A percentile compares a stretch with the other conserved stretches of the same genome.
These are phyloP conservation scores for Phaeotremella skinneri DNA, from an alignment of 768 basidiomycete species.

Conservation along the genomic window DNA sequence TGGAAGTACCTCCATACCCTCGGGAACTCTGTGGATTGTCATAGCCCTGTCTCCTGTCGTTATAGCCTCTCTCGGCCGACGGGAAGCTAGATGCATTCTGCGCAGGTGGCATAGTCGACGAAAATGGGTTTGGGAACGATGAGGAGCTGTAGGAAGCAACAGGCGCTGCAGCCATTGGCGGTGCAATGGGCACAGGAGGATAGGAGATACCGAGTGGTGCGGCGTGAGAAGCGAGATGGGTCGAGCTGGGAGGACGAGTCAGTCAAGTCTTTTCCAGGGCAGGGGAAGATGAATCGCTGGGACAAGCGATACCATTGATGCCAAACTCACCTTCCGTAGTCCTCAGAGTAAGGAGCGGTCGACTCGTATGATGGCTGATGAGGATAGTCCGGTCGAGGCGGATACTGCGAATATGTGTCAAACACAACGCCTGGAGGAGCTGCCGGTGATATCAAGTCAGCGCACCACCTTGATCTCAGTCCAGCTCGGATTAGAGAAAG, in stretches of 20 bases:
- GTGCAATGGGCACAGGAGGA: slow-evolving; percentile 27
- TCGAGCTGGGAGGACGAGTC: slow-evolving; percentile 24
- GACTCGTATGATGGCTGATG: slow-evolving; percentile 4
- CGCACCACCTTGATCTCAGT: neutral
- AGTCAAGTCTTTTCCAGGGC: too few relatives aligned
- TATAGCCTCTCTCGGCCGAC: neutral
- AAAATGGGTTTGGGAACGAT: neutral
- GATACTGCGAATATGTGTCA: slow-evolving; percentile 26
- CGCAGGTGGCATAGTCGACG: neutral
- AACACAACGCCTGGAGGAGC: slow-evolving; percentile 8
- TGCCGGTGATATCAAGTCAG: slow-evolving; percentile 1
- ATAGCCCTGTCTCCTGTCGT: neutral
- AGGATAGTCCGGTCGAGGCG: slow-evolving; percentile 23
- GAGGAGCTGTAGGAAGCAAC: neutral
- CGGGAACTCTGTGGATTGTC: neutral
- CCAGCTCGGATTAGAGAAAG: neutral
- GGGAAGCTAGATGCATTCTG: neutral
- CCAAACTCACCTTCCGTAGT: slow-evolving; percentile 27
- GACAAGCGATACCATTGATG: too few relatives aligned
- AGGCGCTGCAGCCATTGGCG: neutral
- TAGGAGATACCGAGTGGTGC: slow-evolving; percentile 44
- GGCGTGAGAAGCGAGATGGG: slow-evolving; percentile 29
- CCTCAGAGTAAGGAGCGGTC: slow-evolving; percentile 8
- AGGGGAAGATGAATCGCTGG: too few relatives aligned
- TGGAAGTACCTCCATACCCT: neutral